These are phyloP conservation scores for Penicillium corylophilum DNA, from an alignment of 2,329 filamentous ascomycete genomes.

Conservation along the genomic window DNA sequence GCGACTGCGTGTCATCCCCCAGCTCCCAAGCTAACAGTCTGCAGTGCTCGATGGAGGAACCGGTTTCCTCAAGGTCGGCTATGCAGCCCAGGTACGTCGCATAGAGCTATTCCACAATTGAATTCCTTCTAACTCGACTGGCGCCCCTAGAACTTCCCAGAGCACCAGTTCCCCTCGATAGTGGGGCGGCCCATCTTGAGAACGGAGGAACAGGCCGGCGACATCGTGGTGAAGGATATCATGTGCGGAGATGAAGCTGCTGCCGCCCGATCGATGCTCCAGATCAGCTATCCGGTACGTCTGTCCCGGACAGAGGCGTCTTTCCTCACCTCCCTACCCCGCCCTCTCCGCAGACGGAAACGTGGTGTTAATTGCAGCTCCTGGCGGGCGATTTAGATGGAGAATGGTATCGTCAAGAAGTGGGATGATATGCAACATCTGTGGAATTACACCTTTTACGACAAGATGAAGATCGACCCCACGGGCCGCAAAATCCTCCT, in stretches of 20 bases:
- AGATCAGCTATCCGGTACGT: slow-evolving; percentile 89
- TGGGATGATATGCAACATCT: slow-evolving; percentile 99
- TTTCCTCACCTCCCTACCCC: slow-evolving; percentile 12
- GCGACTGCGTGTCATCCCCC: slow-evolving; percentile 24
- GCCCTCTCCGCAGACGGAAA: slow-evolving; percentile 12
- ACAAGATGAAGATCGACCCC: slow-evolving; percentile 93
- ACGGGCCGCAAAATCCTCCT: slow-evolving; percentile 93
- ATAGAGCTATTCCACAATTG: neutral
- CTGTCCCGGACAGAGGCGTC: slow-evolving; percentile 8
- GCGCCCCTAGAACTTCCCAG: slow-evolving; percentile 82
- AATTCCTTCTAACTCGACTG: slow-evolving; percentile 7
- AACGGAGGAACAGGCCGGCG: slow-evolving; percentile 81
- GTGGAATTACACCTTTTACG: slow-evolving; percentile 98
- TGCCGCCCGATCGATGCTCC: slow-evolving; percentile 91
- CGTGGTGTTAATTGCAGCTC: slow-evolving; percentile 21
- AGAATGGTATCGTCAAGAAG: slow-evolving; percentile 98
- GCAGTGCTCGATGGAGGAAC: slow-evolving; percentile 98
- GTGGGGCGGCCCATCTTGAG: slow-evolving; percentile 96
- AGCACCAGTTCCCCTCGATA: slow-evolving; percentile 97
- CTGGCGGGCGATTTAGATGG: slow-evolving; percentile 64
- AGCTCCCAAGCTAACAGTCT: slow-evolving; percentile 32
- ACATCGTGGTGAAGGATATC: slow-evolving; percentile 87
- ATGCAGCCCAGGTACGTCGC: slow-evolving; percentile 74
- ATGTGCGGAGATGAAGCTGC: slow-evolving; percentile 99
- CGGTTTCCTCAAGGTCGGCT: slow-evolving; percentile 99